phyloP scores from a whole-genome alignment of 1,284 basidiomycete species.

The Malassezia obtusa region DNA sequence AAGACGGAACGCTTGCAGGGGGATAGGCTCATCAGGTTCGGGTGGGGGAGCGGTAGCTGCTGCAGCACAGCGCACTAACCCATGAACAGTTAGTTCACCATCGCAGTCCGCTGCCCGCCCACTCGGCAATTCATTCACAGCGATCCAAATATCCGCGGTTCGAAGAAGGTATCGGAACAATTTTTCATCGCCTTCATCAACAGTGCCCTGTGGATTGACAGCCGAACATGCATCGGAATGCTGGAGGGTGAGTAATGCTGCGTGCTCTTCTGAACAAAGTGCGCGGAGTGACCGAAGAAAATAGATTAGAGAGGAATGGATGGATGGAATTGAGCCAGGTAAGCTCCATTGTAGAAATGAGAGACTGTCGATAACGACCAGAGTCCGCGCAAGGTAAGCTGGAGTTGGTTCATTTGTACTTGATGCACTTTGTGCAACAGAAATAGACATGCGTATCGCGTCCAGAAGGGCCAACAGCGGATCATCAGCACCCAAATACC shows the following conservation, averaged over 20 bases:
- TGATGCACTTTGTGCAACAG: neutral
- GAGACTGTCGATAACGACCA: slow-evolving; percentile 8
- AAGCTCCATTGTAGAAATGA: slow-evolving; percentile 10
- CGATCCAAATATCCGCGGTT: slow-evolving; percentile 14
- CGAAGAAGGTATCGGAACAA: slow-evolving; percentile 12
- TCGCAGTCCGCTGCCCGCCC: slow-evolving; percentile 18
- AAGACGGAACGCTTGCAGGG: slow-evolving; percentile 1
- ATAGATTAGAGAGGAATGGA: neutral
- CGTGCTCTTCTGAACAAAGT: neutral
- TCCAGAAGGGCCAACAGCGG: neutral
- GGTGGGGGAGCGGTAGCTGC: neutral
- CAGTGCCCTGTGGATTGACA: neutral
- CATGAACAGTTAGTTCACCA: slow-evolving; percentile 10
- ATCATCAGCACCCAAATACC: neutral
- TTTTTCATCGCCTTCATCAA: slow-evolving; percentile 8
- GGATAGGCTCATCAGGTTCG: neutral
- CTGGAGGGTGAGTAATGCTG: slow-evolving; percentile 7
- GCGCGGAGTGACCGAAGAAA: slow-evolving; percentile 3
- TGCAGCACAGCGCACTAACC: neutral
- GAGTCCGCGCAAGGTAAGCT: neutral
- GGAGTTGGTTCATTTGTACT: neutral
- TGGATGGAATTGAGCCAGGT: neutral
- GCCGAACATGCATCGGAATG: slow-evolving; percentile 9
- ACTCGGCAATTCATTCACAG: slow-evolving; percentile 12
- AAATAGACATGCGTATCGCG: neutral